Evolutionary conservation across 2,329 filamentous ascomycete genomes (phyloP).

Genomic region (Tolypocladium endophyticum): DNA sequence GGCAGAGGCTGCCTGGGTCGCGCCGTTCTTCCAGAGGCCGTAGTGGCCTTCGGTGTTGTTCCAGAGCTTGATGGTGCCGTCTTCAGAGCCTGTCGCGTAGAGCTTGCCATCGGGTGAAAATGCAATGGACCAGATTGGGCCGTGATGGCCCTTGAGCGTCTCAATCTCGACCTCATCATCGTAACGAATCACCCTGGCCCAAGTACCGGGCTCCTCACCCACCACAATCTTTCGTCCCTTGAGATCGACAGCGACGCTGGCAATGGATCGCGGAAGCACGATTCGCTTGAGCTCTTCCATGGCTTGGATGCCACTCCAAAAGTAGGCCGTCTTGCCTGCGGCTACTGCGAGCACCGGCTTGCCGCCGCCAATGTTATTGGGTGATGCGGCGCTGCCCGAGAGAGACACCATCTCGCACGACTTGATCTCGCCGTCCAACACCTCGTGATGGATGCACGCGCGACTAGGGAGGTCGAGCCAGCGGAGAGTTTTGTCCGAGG

Average conservation of each 20-base stretch:
- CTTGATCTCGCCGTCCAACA: conserved; percentile 75
- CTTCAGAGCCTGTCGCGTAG: conserved; percentile 92
- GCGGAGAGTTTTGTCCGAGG: conserved; percentile 80
- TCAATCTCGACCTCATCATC: conserved; percentile 78
- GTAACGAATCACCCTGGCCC: conserved; percentile 90
- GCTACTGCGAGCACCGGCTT: conserved; percentile 73
- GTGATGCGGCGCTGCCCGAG: conserved; percentile 45
- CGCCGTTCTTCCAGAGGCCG: conserved; percentile 50
- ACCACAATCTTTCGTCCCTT: conserved; percentile 76
- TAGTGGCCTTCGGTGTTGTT: conserved; percentile 59
- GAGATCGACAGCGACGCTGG: conserved; percentile 80
- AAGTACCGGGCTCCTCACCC: conserved; percentile 84
- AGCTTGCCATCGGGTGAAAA: conserved; percentile 94
- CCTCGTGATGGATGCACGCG: conserved; percentile 63
- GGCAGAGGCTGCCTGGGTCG: conserved; percentile 16
- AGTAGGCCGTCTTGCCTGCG: conserved; percentile 88
- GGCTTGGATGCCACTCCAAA: conserved; percentile 70
- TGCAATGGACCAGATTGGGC: conserved; percentile 89
- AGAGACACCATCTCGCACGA: conserved; percentile 81
- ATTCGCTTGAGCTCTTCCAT: conserved; percentile 68
- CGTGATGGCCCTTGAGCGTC: conserved; percentile 92
- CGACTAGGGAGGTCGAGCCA: conserved; percentile 87
- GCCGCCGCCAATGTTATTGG: conserved; percentile 55
- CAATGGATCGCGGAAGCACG: conserved; percentile 72
- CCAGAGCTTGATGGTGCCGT: conserved; percentile 93